These are phyloP conservation scores for Anisogramma anomala DNA, from an alignment of 2,329 filamentous ascomycete species.

Conservation along the genomic window DNA sequence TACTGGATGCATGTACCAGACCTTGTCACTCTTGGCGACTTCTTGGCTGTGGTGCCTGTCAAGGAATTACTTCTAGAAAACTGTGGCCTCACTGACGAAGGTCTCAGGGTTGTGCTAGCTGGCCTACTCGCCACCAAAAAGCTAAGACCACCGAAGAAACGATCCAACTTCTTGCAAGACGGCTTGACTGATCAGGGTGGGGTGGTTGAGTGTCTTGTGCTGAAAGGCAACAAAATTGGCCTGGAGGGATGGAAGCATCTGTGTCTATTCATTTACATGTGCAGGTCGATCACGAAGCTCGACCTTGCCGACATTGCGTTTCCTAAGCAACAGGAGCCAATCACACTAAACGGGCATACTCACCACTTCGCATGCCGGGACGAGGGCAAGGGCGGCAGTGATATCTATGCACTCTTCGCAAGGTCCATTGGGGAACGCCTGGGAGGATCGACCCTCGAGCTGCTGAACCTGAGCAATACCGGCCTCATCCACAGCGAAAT, in stretches of 20 bases:
- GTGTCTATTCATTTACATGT: constrained; percentile 81
- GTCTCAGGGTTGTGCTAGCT: constrained; percentile 73
- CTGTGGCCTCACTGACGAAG: constrained; percentile 77
- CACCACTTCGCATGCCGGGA: constrained; percentile 21
- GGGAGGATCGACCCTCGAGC: constrained; percentile 63
- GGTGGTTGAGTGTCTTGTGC: constrained; percentile 71
- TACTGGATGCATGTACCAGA: constrained; percentile 77
- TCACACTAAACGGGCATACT: constrained; percentile 15
- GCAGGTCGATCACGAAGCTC: constrained; percentile 70
- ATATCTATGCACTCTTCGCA: constrained; percentile 56
- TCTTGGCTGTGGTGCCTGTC: constrained; percentile 84
- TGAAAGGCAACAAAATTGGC: constrained; percentile 89
- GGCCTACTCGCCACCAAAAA: constrained; percentile 72
- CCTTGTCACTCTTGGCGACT: constrained; percentile 80
- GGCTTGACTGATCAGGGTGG: constrained; percentile 45
- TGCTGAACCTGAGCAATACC: constrained; percentile 75
- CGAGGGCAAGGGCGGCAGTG: constrained; percentile 21
- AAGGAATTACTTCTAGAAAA: constrained; percentile 79
- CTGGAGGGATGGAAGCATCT: constrained; percentile 85
- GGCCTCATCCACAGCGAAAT: constrained; percentile 60
- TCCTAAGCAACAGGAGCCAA: constrained; percentile 31
- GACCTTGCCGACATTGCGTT: constrained; percentile 81
- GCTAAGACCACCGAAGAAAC: constrained; percentile 36
- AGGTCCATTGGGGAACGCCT: constrained; percentile 67
- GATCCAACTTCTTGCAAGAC: constrained; percentile 27